Conservation (phyloP, 176 grass and related monocot genomes). For the Aegilops sharonensis region DNA sequence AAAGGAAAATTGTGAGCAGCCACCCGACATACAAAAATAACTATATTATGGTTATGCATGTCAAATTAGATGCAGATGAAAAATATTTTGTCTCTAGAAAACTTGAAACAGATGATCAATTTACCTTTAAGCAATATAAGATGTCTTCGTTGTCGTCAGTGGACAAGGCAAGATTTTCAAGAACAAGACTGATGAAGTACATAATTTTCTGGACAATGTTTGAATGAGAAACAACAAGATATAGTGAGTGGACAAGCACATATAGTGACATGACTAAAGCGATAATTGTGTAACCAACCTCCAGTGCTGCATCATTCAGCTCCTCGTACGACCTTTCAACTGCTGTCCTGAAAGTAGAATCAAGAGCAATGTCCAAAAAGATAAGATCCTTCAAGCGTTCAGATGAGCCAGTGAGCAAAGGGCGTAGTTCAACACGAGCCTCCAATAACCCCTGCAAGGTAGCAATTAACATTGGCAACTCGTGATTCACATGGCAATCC, state of each 20-base stretch:
- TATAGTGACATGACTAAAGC: conserved; percentile 22
- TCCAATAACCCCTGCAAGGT: conserved; percentile 74
- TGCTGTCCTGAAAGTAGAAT: conserved; percentile 92
- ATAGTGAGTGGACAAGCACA: not conserved
- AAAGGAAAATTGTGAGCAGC: not conserved
- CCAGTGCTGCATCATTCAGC: conserved; percentile 64
- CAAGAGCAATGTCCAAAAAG: conserved; percentile 98
- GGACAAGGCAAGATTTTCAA: conserved; percentile 97
- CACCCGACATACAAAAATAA: conserved; percentile 19
- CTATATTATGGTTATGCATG: not conserved
- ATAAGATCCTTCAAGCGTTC: conserved; percentile 94
- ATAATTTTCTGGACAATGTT: conserved; percentile 82
- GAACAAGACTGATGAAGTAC: conserved; percentile 87
- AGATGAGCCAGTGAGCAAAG: conserved; percentile 57
- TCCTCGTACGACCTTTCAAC: conserved; percentile 88
- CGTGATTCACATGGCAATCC: not conserved
- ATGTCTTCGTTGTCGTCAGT: conserved; percentile 93
- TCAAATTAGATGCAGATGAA: conserved; percentile 5
- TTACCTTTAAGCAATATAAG: conserved; percentile 92
- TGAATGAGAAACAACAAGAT: conserved; percentile 36
- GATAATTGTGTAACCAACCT: conserved; percentile 48
- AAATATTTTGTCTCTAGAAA: not conserved
- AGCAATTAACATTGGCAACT: conserved; percentile 30
- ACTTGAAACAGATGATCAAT: conserved; percentile 16
- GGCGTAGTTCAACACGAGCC: conserved; percentile 79